phyloP scores from a whole-genome alignment of 129 eudicot species.

The Arctium lappa region DNA sequence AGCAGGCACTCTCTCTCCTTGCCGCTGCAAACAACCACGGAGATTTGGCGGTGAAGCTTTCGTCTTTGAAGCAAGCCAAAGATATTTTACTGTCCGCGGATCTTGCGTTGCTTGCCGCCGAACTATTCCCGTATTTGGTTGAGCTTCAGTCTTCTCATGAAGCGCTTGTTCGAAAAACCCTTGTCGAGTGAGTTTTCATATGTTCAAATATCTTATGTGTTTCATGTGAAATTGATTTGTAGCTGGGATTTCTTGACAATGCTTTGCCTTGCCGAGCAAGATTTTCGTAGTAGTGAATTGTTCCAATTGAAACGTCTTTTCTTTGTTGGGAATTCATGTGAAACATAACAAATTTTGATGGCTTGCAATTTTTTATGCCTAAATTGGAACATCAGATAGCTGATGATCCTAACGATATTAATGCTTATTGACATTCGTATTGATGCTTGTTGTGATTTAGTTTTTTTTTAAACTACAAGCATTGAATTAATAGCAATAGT shows the following conservation, averaged over 20 bases:
- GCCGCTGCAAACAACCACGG: slow-evolving; percentile 94
- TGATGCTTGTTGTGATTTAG: neutral
- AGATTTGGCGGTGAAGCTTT: slow-evolving; percentile 91
- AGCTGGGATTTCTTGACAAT: neutral
- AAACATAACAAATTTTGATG: neutral
- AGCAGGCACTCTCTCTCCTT: slow-evolving; percentile 75
- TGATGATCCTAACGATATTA: neutral
- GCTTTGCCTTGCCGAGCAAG: neutral
- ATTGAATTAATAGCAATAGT: neutral
- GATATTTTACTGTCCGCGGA: slow-evolving; percentile 53
- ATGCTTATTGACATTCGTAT: neutral
- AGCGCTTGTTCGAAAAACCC: slow-evolving; percentile 75
- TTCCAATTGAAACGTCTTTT: neutral
- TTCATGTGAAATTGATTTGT: slow-evolving; percentile 7
- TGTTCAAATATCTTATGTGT: neutral
- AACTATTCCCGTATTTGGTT: slow-evolving; percentile 72
- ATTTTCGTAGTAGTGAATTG: neutral
- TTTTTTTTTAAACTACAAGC: neutral
- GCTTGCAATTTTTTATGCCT: neutral
- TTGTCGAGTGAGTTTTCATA: slow-evolving; percentile 59
- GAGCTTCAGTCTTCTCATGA: slow-evolving; percentile 75
- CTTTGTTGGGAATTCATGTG: neutral
- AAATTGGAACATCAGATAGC: neutral
- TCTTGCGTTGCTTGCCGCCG: slow-evolving; percentile 46
- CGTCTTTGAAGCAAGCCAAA: slow-evolving; percentile 79